Evolutionary conservation across 257 asterid species (phyloP).

Genomic region (Rhazya stricta): DNA sequence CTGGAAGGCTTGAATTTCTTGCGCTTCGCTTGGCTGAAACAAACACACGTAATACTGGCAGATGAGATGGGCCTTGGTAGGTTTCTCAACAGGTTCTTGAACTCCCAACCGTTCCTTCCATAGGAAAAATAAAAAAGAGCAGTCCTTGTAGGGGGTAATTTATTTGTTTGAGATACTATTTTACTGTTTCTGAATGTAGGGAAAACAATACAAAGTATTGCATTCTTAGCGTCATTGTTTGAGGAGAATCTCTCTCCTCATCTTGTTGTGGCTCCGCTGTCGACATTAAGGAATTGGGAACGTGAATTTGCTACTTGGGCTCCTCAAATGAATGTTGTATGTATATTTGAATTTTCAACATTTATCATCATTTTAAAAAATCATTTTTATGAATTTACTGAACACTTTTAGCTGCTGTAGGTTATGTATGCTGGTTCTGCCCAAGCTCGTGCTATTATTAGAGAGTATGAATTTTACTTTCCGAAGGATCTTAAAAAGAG

Average conservation of each 20-base stretch:
- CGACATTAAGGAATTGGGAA: slow-evolving; percentile 98
- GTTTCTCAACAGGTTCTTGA: slow-evolving; percentile 23
- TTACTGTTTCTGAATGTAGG: slow-evolving; percentile 48
- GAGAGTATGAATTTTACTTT: slow-evolving; percentile 84
- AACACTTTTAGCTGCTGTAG: slow-evolving; percentile 45
- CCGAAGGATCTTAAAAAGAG: slow-evolving; percentile 76
- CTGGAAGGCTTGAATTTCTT: slow-evolving; percentile 98
- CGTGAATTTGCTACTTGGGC: slow-evolving; percentile 99
- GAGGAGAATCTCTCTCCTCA: slow-evolving; percentile 77
- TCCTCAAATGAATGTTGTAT: slow-evolving; percentile 97
- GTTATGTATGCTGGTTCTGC: slow-evolving; percentile 93
- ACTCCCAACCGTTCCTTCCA: slow-evolving; percentile 1
- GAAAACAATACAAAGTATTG: slow-evolving; percentile 97
- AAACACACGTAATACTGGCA: slow-evolving; percentile 96
- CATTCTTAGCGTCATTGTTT: slow-evolving; percentile 89
- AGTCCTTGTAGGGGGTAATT: background rate
- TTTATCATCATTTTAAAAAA: background rate
- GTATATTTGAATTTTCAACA: slow-evolving; percentile 28
- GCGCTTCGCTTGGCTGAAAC: slow-evolving; percentile 96
- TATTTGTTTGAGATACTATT: slow-evolving; percentile 7
- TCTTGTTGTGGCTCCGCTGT: slow-evolving; percentile 95
- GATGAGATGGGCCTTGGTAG: slow-evolving; percentile 99
- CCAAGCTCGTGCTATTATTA: slow-evolving; percentile 70
- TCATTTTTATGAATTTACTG: slow-evolving; percentile 13
- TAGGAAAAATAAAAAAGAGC: background rate